Base-by-base conservation (phyloP, 2,329 filamentous ascomycete species). In the Sphaerulina vaccinii region DNA sequence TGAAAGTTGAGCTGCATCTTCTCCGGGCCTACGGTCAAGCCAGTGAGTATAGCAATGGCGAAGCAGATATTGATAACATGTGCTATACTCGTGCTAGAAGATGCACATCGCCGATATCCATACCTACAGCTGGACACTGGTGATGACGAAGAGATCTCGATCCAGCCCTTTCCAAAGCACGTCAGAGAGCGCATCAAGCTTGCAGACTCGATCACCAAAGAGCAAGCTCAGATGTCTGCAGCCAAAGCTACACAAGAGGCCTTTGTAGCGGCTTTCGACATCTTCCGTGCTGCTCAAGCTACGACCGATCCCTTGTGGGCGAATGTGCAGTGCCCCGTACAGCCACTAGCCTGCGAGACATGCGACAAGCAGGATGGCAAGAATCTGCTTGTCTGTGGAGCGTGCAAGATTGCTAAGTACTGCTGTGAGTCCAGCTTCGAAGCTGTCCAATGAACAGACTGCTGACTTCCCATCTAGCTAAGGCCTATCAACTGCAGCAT, bases 401-500 rank as follows among this genome's bases (percentile, higher is more conserved):
- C 29, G 6, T 45, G 49, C 33, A 32, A 39, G 16, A 2, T 33
- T 10, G 22, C 16, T 6, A 23, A 15, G n/a, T 51, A 51, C 39
- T 51, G 49, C 23, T 32, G 42, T 45, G 13, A 45, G 42, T 45
- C 11, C 24, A n/a, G n/a, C n/a, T n/a, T n/a, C n/a, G n/a, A n/a
- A n/a, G n/a, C n/a, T n/a, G n/a, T n/a, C n/a, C n/a, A n/a, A n/a
- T n/a, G n/a, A n/a, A n/a, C n/a, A n/a, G n/a, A n/a, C n/a, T n/a
- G n/a, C n/a, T n/a, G n/a, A n/a, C n/a, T n/a, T n/a, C n/a, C n/a
- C n/a, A n/a, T n/a, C n/a, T n/a, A n/a, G n/a, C n/a, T n/a, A n/a
- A n/a, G n/a, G n/a, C n/a, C n/a, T n/a, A n/a, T n/a, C n/a, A n/a
- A n/a, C n/a, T n/a, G n/a, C n/a, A n/a, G n/a, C n/a, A n/a, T n/a